Percentiles rank a stretch among this genome's conserved stretches.
These are phyloP conservation scores for Scenedesmus sp. DNA, from an alignment of 163 green algal genomes.

Conservation along the genomic window DNA sequence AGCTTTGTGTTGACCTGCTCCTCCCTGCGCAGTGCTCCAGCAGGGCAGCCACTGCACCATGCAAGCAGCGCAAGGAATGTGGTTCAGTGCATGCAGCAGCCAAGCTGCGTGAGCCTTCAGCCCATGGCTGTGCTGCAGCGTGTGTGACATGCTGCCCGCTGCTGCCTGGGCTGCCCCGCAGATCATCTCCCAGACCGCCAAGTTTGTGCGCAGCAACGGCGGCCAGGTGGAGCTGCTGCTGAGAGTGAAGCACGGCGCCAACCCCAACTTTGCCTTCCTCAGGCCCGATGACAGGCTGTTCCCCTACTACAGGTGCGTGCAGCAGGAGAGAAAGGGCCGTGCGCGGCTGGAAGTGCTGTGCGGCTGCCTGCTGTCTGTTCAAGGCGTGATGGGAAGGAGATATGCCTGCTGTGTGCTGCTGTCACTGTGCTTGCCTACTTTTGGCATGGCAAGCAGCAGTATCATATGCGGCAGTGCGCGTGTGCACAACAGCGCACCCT, in stretches of 20 bases:
- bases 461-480: too few species aligned
- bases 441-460: too few species aligned
- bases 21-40: neutral
- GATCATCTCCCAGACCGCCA: slow-evolving; percentile 83
- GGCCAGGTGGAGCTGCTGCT: slow-evolving; percentile 76
- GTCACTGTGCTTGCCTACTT: neutral
- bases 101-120: neutral
- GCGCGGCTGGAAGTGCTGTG: neutral
- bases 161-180: slow-evolving; percentile 49
- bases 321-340: neutral
- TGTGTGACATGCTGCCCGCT: neutral
- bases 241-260: slow-evolving; percentile 70
- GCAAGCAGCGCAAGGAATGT: neutral
- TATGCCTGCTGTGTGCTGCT: neutral
- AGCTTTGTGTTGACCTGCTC: too few species aligned
- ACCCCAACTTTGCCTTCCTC: slow-evolving; percentile 78
- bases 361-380: neutral
- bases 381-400: neutral
- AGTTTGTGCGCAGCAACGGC: slow-evolving; percentile 70
- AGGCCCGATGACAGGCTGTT: slow-evolving; percentile 54
- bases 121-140: neutral
- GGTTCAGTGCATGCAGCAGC: neutral
- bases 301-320: slow-evolving; percentile 72
- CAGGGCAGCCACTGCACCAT: neutral
- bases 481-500: too few species aligned